Evolutionary conservation across 495 filamentous ascomycete species (phyloP).

Genomic region (Aspergillus avenaceus): DNA sequence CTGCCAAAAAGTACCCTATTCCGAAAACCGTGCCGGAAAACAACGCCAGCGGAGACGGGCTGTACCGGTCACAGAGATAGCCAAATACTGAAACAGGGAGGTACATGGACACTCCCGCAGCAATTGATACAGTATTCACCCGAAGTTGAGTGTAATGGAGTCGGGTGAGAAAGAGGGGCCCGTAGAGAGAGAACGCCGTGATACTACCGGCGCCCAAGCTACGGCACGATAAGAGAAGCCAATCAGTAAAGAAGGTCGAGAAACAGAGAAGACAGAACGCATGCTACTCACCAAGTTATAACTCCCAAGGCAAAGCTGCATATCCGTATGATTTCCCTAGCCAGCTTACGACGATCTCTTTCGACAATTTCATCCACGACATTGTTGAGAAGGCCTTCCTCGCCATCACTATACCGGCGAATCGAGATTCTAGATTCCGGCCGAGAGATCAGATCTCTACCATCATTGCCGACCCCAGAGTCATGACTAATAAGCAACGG

Average conservation of each 20-base stretch:
- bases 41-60: constrained; percentile 68
- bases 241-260: background rate
- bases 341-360: constrained; percentile 50
- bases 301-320: constrained; percentile 58
- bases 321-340: constrained; percentile 47
- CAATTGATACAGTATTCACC: constrained; percentile 83
- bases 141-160: constrained; percentile 84
- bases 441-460: constrained; percentile 15
- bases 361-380: constrained; percentile 59
- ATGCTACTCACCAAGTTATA: constrained; percentile 48
- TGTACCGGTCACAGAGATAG: constrained; percentile 82
- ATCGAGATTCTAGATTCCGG: constrained; percentile 19
- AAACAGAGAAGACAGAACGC: background rate
- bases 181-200: constrained; percentile 87
- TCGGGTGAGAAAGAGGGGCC: constrained; percentile 75
- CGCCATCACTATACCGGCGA: constrained; percentile 26
- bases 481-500: constrained; percentile 38
- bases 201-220: constrained; percentile 80
- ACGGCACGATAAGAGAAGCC: background rate
- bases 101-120: constrained; percentile 82
- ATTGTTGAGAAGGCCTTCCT: constrained; percentile 56
- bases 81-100: constrained; percentile 84
- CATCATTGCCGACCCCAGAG: constrained; percentile 15
- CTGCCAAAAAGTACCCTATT: constrained; percentile 76
- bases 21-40: constrained; percentile 72